Base-by-base conservation (phyloP, 2,329 filamentous ascomycete species). In the Emmonsiellopsis sp. region DNA sequence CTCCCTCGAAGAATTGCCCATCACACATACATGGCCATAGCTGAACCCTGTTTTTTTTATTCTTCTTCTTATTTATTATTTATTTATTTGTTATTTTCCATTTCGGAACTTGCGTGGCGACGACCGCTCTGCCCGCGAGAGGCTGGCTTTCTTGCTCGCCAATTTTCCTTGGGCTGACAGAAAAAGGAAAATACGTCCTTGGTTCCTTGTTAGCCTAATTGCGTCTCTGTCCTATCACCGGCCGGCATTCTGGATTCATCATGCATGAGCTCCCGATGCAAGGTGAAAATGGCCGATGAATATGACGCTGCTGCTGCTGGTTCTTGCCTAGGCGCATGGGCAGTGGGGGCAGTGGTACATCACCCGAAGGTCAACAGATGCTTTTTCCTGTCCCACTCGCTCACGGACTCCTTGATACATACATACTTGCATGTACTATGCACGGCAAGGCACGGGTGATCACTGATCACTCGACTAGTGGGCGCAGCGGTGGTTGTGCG, bases 251-350 rank as follows among this genome's bases (percentile, higher is more conserved):
- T 48, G 32, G 42, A 48, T 37, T 48, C 46, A 39, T 17, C 46
- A 37, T 48, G 32, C 32, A 48, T 48, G 46, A 48, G 9, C 33
- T 11, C 27, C 33, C 34, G 46, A 39, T 48, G 34, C 13, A 34
- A 37, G 33, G 33, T 48, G 46, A 48, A 48, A 48, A 21, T 48
- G 46, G 46, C 46, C 46, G 46, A 48, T 48, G 46, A 39, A 48
- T 27, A 27, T 39, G 34, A 39, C 33, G 34, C 46, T 48, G 6
- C 44, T 13, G 33, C 14, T 48, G 34, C 14, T 48, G 46, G 33
- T 48, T 14, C 14, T n/a, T 27, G 42, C 42, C 27, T 21, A 21
- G n/a, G 42, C 14, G 14, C n/a, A 43, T 9, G 42, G 11, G 5
- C 10, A 5, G 27, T 21, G 43, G 5, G 21, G 11, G 5, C 9